phyloP scores from a whole-genome alignment of 768 basidiomycete genomes.

The Pholiota microspora region DNA sequence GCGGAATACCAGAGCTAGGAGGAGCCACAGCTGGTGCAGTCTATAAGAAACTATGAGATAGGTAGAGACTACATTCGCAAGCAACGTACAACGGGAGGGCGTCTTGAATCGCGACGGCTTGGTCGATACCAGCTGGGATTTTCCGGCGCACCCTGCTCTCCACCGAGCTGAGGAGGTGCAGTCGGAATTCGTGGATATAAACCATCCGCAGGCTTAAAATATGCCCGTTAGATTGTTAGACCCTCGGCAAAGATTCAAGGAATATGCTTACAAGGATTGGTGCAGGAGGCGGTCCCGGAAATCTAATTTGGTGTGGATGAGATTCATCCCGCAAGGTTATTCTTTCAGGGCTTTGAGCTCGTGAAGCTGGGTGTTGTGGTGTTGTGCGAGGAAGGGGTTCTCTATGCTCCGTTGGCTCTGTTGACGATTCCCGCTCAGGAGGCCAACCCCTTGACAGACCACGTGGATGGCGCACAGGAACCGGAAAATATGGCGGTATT shows the following conservation, averaged over 20 bases:
- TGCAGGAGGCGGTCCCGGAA: conserved; percentile 18
- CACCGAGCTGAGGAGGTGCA: conserved; percentile 26
- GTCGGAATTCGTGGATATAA: conserved; percentile 20
- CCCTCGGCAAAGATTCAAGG: too few relatives aligned
- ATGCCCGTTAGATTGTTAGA: not conserved
- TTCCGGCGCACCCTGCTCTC: not conserved
- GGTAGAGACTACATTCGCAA: too few relatives aligned
- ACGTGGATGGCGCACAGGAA: not conserved
- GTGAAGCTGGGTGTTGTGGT: not conserved
- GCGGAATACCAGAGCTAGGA: not conserved
- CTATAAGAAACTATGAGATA: too few relatives aligned
- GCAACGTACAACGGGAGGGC: not conserved
- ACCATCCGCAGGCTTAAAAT: not conserved
- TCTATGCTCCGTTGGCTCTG: not conserved
- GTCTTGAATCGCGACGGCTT: conserved; percentile 4
- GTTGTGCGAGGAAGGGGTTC: not conserved
- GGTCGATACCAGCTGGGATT: conserved; percentile 29
- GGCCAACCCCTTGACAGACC: not conserved
- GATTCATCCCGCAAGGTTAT: not conserved
- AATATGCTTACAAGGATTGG: conserved; percentile 26
- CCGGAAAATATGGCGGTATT: conserved; percentile 1
- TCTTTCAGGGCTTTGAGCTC: not conserved
- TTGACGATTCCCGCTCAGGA: not conserved
- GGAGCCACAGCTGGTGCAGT: not conserved
- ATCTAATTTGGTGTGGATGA: not conserved